Conservation (phyloP, 768 basidiomycete genomes). For the Kwoniella sp. region DNA sequence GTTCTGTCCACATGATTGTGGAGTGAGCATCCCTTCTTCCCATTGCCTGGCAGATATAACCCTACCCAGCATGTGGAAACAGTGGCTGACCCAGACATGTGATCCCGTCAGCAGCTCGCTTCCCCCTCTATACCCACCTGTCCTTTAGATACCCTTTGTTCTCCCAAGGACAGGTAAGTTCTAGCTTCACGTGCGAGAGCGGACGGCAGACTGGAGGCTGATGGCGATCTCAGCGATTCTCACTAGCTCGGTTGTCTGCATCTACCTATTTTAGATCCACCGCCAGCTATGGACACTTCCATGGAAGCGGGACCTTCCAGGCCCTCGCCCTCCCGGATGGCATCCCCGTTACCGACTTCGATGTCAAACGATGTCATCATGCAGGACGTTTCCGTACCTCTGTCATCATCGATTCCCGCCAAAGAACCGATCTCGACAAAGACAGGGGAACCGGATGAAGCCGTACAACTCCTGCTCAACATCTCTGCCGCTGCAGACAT, state of each 20-base stretch:
- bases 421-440: neutral
- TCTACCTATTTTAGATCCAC: neutral
- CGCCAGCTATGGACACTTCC: slow-evolving; percentile 3
- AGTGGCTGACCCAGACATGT: too few species aligned
- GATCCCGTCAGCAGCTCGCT: neutral
- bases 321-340: slow-evolving; percentile 5
- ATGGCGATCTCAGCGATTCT: too few species aligned
- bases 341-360: neutral
- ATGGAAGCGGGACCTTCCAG: slow-evolving; percentile 19
- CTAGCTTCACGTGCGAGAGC: too few species aligned
- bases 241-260: too few species aligned
- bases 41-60: too few species aligned
- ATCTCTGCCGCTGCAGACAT: slow-evolving; percentile 17
- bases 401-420: too few species aligned
- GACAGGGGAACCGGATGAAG: slow-evolving; percentile 25
- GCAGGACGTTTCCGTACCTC: slow-evolving; percentile 15
- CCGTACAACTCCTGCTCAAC: slow-evolving; percentile 27
- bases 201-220: too few species aligned
- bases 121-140: slow-evolving; percentile 5
- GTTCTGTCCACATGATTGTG: too few species aligned
- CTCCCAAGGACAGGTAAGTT: too few species aligned
- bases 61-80: too few species aligned
- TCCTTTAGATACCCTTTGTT: slow-evolving; percentile 25
- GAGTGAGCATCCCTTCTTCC: too few species aligned
- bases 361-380: slow-evolving; percentile 19